Conservation (phyloP, 1,284 basidiomycete species). For the Somion occarium region DNA sequence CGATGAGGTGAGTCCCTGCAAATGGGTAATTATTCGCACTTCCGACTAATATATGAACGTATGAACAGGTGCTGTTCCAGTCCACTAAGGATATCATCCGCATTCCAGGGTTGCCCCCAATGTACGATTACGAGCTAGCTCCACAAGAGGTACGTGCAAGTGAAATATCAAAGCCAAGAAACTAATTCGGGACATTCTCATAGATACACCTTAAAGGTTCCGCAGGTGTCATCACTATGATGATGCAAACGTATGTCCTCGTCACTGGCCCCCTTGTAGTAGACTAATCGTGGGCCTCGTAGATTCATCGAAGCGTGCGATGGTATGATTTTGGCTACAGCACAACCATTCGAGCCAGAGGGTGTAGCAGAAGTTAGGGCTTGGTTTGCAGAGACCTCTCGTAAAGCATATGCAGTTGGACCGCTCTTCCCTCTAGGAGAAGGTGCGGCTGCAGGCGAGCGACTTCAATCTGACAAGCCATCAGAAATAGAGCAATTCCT, state of each 20-base stretch:
- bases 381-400: slow-evolving; percentile 1
- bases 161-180: background rate
- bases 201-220: background rate
- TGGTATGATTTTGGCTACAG: slow-evolving; percentile 1
- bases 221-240: background rate
- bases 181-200: background rate
- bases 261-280: background rate
- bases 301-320: background rate
- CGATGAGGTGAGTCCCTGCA: slow-evolving; percentile 9
- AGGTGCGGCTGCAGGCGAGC: background rate
- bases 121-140: slow-evolving; percentile 21
- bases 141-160: slow-evolving; percentile 18
- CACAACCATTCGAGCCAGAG: slow-evolving; percentile 1
- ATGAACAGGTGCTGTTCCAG: slow-evolving; percentile 9
- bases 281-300: background rate
- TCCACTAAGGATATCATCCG: slow-evolving; percentile 9
- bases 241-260: background rate
- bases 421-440: slow-evolving; percentile 1
- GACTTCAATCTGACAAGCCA: background rate
- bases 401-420: background rate
- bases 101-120: slow-evolving; percentile 18
- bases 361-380: slow-evolving; percentile 1
- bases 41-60: background rate
- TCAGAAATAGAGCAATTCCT: background rate
- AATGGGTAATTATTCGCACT: background rate